Conservation (phyloP, 495 filamentous ascomycete species). For the Annulohypoxylon moriforme region DNA sequence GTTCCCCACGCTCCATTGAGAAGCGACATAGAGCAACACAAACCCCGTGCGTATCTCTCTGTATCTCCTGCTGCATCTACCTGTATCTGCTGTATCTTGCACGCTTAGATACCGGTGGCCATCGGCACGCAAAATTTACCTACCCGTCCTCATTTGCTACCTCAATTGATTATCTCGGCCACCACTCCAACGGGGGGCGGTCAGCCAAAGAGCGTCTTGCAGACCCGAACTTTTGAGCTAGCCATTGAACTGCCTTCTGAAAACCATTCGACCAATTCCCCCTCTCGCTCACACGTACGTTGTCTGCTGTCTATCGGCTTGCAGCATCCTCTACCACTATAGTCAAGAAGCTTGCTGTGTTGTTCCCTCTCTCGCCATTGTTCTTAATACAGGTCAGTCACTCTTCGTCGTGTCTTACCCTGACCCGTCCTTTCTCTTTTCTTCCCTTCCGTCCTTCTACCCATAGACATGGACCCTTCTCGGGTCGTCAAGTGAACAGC, state of each 20-base stretch:
- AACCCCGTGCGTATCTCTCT: slow-evolving; percentile 29
- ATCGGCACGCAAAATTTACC: slow-evolving; percentile 46
- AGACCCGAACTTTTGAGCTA: slow-evolving; percentile 44
- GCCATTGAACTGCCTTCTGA: slow-evolving; percentile 39
- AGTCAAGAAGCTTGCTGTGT: slow-evolving; percentile 43
- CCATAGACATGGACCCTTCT: slow-evolving; percentile 49
- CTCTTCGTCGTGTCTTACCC: slow-evolving; percentile 43
- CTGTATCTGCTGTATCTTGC: slow-evolving; percentile 31
- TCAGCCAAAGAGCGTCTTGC: slow-evolving; percentile 46
- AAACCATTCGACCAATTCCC: slow-evolving; percentile 43
- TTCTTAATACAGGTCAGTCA: slow-evolving; percentile 58
- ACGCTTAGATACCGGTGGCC: slow-evolving; percentile 46
- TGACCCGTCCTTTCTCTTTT: slow-evolving; percentile 41
- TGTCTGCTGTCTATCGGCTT: slow-evolving; percentile 31
- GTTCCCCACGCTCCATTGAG: slow-evolving; percentile 47
- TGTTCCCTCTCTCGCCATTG: slow-evolving; percentile 50
- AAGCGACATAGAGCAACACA: not conserved
- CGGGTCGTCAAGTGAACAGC: slow-evolving; percentile 48
- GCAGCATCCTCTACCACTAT: slow-evolving; percentile 48
- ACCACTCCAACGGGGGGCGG: slow-evolving; percentile 49
- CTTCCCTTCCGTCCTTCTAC: slow-evolving; percentile 45
- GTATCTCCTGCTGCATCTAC: slow-evolving; percentile 11
- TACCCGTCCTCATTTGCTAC: slow-evolving; percentile 50
- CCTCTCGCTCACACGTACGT: slow-evolving; percentile 48
- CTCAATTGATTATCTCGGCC: slow-evolving; percentile 51